Percentiles rank a stretch among this genome's conserved stretches.
These are phyloP conservation scores for Yamadazyma scolyti DNA, from an alignment of 805 yeast genomes.

Conservation along the genomic window DNA sequence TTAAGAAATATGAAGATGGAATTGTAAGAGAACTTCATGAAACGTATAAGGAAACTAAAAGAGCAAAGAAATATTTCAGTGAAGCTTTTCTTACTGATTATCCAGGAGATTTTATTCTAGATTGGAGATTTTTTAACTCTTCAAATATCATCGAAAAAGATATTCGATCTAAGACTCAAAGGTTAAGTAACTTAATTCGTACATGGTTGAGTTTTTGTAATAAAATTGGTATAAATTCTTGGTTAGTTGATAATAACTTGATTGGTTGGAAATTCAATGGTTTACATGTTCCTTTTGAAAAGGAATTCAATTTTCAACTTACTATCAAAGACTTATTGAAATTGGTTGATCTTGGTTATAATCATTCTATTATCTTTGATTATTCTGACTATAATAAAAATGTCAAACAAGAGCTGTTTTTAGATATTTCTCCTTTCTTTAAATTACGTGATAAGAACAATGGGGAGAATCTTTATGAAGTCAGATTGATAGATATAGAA, in stretches of 20 bases:
- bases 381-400: constrained; percentile 11
- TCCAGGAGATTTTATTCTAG: constrained; percentile 5
- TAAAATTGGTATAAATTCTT: constrained; percentile 32
- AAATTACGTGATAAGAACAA: constrained; percentile 33
- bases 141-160: constrained; percentile 4
- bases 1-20: constrained; percentile 3
- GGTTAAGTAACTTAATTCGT: constrained; percentile 35
- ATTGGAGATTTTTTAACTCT: constrained; percentile 12
- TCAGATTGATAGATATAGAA: constrained; percentile 48
- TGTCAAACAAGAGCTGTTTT: constrained; percentile 20
- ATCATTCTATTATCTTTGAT: constrained; percentile 42
- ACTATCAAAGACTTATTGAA: constrained; percentile 38
- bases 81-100: constrained; percentile 10
- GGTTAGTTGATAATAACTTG: constrained; percentile 32
- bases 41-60: constrained; percentile 9
- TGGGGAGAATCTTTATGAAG: constrained; percentile 51
- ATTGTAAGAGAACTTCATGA: constrained; percentile 3
- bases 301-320: constrained; percentile 50
- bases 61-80: constrained; percentile 11
- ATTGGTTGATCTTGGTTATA: constrained; percentile 33
- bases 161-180: constrained; percentile 3
- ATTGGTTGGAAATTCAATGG: constrained; percentile 53
- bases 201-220: constrained; percentile 44
- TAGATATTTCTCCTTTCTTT: constrained; percentile 29
- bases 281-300: constrained; percentile 51